Evolutionary conservation across 2,329 filamentous ascomycete species (phyloP).

Genomic region (Neocucurbitaria cava): DNA sequence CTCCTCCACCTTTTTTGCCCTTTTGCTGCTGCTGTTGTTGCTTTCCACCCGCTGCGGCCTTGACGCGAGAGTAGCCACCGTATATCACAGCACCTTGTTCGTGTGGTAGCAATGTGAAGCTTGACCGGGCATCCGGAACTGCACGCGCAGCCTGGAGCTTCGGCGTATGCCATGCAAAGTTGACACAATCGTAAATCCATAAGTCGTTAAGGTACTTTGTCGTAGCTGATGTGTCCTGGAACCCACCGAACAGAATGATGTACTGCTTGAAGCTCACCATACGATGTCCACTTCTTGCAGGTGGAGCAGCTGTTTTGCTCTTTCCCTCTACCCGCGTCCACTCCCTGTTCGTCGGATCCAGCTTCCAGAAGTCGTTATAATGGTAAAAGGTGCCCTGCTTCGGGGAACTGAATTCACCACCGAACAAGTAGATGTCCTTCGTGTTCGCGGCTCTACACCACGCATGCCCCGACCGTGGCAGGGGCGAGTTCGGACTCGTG

Average conservation of each 20-base stretch:
- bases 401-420: conserved; percentile 93
- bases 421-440: conserved; percentile 87
- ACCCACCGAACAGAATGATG: conserved; percentile 93
- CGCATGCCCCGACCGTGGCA: conserved; percentile 91
- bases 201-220: conserved; percentile 93
- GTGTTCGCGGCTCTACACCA: conserved; percentile 91
- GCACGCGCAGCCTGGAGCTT: conserved; percentile 77
- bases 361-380: conserved; percentile 97
- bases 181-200: conserved; percentile 93
- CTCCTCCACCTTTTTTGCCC: conserved; percentile 57
- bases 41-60: conserved; percentile 66
- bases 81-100: conserved; percentile 89
- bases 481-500: conserved; percentile 87
- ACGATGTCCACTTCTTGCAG: conserved; percentile 87
- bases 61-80: conserved; percentile 92
- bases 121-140: conserved; percentile 89
- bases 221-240: conserved; percentile 94
- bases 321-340: conserved; percentile 88
- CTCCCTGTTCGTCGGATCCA: conserved; percentile 83
- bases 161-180: conserved; percentile 84
- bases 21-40: conserved; percentile 59
- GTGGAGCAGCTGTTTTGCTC: conserved; percentile 79
- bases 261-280: conserved; percentile 99
- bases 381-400: conserved; percentile 99
- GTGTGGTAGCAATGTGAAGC: conserved; percentile 89